Base-by-base conservation (phyloP, 1,139 yeast genomes). In the Pichia sp. region DNA sequence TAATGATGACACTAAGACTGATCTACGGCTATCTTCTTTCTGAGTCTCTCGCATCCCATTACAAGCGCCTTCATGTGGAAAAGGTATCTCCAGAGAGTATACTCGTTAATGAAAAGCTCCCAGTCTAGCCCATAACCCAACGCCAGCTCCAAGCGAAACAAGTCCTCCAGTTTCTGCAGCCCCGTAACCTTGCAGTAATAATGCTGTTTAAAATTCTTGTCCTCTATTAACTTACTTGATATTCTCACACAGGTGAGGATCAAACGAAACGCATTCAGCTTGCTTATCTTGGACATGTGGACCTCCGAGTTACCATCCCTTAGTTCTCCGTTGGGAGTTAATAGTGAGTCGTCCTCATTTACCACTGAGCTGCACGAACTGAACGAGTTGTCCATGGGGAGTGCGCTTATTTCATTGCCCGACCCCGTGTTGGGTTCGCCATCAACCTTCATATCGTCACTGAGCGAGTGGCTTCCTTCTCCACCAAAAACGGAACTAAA, bases 101-200 rank as follows among this genome's bases (percentile, higher is more conserved):
- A 58, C 44, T 68, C 67, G 48, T 67, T 68, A 45, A 65, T 58
- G 53, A 68, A 64, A 7, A 68, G 55, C 40, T 64, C 61, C 63
- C 70, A 70, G 50, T 69, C 68, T 15, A 69, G 54, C n/a, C 70
- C 56, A 48, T 65, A 67, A 13, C 70, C 58, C 45, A 67, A 51
- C 11, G 62, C 64, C 41, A 67, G 50, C 47, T 70, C 73, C 50
- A 70, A 54, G 13, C 59, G 59, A 49, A 64, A 64, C 47, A 69
- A 54, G 46, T 69, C 73, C 2, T 57, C 57, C 13, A 62, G 48
- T 41, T 61, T 63, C 42, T 66, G 70, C 34, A 69, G 53, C 4
- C 73, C 73, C 8, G 67, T 61, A 13, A 70, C 63, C 49, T 64
- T 66, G 54, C 72, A 70, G 52, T 66, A 70, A 45, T 64, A 67